phyloP scores from a whole-genome alignment of 2,329 filamentous ascomycete species.

The Nemania sp. region DNA sequence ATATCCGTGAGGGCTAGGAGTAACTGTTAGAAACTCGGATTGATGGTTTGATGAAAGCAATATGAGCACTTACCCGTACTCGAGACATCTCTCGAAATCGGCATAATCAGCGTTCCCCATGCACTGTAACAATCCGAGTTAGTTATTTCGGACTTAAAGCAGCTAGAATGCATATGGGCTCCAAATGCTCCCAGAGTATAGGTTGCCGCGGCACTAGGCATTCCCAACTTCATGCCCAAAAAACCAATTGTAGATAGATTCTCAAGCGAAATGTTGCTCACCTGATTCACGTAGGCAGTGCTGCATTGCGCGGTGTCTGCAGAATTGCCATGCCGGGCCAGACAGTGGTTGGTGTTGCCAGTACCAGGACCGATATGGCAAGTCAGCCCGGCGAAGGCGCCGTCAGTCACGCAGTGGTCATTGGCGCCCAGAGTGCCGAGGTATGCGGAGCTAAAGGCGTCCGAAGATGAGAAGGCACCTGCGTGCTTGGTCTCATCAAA shows the following conservation, averaged over 20 bases:
- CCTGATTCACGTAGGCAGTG: constrained; percentile 19
- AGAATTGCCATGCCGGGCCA: constrained; percentile 17
- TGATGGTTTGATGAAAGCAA: background rate
- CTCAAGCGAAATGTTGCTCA: too few species aligned
- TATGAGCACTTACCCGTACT: constrained; percentile 22
- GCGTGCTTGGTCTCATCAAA: constrained; percentile 28
- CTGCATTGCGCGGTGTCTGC: constrained; percentile 20
- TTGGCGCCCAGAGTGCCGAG: constrained; percentile 14
- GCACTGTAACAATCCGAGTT: constrained; percentile 1
- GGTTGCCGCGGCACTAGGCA: too few species aligned
- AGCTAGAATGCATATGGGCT: too few species aligned
- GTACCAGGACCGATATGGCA: constrained; percentile 21
- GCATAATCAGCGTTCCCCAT: constrained; percentile 16
- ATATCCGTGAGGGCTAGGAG: constrained; percentile 23
- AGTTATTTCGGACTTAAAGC: background rate
- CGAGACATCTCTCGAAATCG: constrained; percentile 26
- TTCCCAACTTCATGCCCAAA: too few species aligned
- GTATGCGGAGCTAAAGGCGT: constrained; percentile 20
- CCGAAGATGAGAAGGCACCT: constrained; percentile 19
- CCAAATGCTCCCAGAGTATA: too few species aligned
- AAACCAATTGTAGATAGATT: too few species aligned
- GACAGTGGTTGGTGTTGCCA: constrained; percentile 15
- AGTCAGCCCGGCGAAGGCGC: constrained; percentile 22
- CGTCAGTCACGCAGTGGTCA: constrained; percentile 24
- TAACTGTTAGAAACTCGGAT: constrained; percentile 10